Evolutionary conservation across 148 eudicot species (phyloP).

Genomic region (Mesembryanthemum crystallinum): DNA sequence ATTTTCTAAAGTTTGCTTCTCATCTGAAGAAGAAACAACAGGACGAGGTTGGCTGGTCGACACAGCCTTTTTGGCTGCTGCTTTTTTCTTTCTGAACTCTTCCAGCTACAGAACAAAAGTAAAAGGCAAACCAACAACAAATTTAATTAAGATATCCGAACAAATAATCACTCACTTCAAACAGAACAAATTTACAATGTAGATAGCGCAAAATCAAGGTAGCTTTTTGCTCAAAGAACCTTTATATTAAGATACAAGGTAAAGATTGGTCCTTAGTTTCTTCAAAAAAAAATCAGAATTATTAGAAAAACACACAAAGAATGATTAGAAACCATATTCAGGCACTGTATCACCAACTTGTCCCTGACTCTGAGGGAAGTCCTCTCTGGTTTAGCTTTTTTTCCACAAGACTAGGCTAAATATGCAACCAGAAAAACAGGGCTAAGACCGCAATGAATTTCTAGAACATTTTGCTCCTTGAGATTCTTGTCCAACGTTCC

Average conservation of each 20-base stretch:
- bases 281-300: background rate
- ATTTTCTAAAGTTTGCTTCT: conserved; percentile 44
- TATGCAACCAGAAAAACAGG: no score
- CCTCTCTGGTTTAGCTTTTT: background rate
- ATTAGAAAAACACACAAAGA: background rate
- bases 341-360: no score
- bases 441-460: no score
- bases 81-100: conserved; percentile 90
- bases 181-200: background rate
- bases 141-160: background rate
- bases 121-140: conserved; percentile 5
- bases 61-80: conserved; percentile 64
- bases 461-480: no score
- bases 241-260: background rate
- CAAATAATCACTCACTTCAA: background rate
- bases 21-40: conserved; percentile 30
- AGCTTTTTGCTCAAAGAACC: background rate
- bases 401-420: background rate
- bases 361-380: no score
- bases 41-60: conserved; percentile 35
- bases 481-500: no score
- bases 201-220: background rate
- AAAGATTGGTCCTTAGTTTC: background rate
- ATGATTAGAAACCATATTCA: no score
- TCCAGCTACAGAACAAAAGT: conserved; percentile 57